Base-by-base conservation (phyloP, 768 basidiomycete genomes). In the Amyloporia xantha region DNA sequence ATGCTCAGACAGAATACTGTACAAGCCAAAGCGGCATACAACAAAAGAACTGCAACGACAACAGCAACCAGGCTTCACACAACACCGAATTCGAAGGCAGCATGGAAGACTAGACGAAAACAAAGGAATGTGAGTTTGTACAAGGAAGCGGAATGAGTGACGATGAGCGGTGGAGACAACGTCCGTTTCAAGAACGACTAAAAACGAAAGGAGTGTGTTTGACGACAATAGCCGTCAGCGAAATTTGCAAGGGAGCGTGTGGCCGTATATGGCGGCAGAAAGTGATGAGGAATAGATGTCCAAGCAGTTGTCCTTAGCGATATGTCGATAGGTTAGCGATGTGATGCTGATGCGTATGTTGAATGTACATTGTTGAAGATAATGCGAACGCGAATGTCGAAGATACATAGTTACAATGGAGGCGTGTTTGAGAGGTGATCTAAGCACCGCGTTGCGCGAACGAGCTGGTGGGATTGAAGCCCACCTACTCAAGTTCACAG, bases 401-500 rank as follows among this genome's bases (percentile, higher is more conserved):
- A 36, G 27, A 17, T 10, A 28, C 38, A 7, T 40, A 19, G 21
- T n/a, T n/a, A n/a, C n/a, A n/a, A 43, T 4, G 42, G 42, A 3
- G 42, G 25, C 42, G 7, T 24, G 42, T 17, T n/a, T 24, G 26
- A 26, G 26, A 17, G 42, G 21, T 37, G 33, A 25, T 20, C 20
- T 12, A 23, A 39, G 21, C 30, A n/a, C n/a, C n/a, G n/a, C n/a
- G 23, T 15, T 15, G 38, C 27, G 41, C 33, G 27, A 46, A 25
- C 28, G 39, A 23, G 30, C 33, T 23, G 13, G 17, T 36, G 23
- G n/a, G 33, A 3, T n/a, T 28, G n/a, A 19, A 11, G 44, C 44
- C 30, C n/a, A 12, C 9, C 44, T 17, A 33, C 28, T 45, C 30
- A 45, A 38, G 24, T 52, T 72, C 56, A 84, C 12, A 68, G 72